phyloP scores from a whole-genome alignment of 2,329 filamentous ascomycete species.

The Colletotrichum agaves region DNA sequence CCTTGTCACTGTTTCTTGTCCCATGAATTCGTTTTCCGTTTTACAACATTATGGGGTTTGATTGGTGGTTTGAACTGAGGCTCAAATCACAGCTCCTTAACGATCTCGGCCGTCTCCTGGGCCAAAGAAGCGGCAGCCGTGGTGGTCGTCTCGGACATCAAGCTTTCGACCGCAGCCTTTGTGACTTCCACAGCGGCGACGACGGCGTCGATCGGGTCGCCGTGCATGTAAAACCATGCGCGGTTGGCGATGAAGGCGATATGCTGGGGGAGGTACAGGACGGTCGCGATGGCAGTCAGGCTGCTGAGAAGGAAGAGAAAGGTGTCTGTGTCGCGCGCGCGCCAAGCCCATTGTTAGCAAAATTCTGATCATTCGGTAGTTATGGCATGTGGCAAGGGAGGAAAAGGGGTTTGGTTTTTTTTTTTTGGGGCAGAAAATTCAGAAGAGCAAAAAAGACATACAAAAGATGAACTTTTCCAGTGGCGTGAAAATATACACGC shows the following conservation, averaged over 20 bases:
- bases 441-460: constrained; percentile 62
- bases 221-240: constrained; percentile 94
- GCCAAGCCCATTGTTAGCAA: background rate
- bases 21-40: constrained; percentile 13
- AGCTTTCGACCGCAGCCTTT: constrained; percentile 50
- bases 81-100: constrained; percentile 50
- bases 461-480: constrained; percentile 98
- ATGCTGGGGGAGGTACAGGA: constrained; percentile 94
- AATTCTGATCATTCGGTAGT: background rate
- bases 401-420: background rate
- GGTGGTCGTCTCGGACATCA: constrained; percentile 39
- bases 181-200: constrained; percentile 61
- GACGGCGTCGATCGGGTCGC: constrained; percentile 73
- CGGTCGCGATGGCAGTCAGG: constrained; percentile 85
- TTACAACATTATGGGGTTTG: background rate
- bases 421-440: background rate
- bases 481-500: constrained; percentile 96
- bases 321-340: constrained; percentile 69
- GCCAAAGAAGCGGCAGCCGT: constrained; percentile 32
- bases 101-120: constrained; percentile 43
- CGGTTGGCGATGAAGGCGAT: constrained; percentile 83
- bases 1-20: constrained; percentile 2
- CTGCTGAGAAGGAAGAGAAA: constrained; percentile 90
- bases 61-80: background rate
- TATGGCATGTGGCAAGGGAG: no score